These are phyloP conservation scores for Sinapis alba DNA, from an alignment of 441 rosid genomes.

Conservation along the genomic window DNA sequence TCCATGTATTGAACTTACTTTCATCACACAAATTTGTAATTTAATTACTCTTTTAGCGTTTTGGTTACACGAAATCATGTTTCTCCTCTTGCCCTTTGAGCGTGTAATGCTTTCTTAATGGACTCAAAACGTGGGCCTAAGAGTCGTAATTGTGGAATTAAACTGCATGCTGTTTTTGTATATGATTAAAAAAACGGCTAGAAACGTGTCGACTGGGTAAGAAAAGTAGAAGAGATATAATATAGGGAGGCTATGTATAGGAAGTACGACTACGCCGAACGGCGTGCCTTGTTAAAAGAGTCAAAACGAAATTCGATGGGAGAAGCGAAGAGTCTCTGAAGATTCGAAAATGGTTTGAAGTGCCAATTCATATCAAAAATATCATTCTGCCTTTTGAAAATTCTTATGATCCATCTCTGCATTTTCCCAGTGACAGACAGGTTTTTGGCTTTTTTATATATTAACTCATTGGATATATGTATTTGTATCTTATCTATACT, in stretches of 20 bases:
- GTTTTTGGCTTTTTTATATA: conserved; percentile 28
- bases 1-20: neutral
- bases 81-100: neutral
- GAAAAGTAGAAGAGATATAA: neutral
- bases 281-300: conserved; percentile 36
- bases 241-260: conserved; percentile 15
- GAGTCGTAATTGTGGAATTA: neutral
- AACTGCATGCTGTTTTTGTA: neutral
- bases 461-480: neutral
- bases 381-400: conserved; percentile 35
- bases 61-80: neutral
- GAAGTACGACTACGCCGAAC: conserved; percentile 31
- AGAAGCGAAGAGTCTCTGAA: neutral
- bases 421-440: conserved; percentile 22
- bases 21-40: conserved; percentile 5
- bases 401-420: conserved; percentile 32
- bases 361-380: neutral
- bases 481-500: neutral
- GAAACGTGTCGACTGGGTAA: conserved; percentile 4
- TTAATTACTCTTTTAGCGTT: neutral
- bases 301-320: conserved; percentile 37
- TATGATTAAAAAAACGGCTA: neutral
- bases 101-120: neutral
- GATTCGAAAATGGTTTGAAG: neutral
- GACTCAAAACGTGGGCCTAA: conserved; percentile 7